Evolutionary conservation across 2,329 filamentous ascomycete species (phyloP).

Genomic region (Fonsecaea nubica): DNA sequence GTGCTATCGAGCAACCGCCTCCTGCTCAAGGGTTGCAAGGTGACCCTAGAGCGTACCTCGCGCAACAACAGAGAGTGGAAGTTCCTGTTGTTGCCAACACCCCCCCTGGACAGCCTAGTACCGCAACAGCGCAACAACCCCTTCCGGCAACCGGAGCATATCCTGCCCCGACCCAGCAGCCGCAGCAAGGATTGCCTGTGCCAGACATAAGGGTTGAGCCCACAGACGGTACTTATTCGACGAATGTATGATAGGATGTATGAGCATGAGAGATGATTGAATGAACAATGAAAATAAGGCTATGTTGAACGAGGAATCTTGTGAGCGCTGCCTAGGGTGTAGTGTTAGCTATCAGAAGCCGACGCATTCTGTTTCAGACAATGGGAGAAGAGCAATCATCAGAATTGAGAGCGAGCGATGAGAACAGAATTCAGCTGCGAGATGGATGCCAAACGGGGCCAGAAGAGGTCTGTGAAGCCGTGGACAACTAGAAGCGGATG

Average conservation of each 20-base stretch:
- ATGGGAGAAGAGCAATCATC: neutral
- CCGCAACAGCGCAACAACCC: conserved; percentile 16
- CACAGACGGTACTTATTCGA: conserved; percentile 25
- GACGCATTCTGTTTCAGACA: neutral
- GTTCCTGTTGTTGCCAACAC: conserved; percentile 7
- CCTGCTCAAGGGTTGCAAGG: conserved; percentile 23
- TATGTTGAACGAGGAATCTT: neutral
- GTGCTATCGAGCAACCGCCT: conserved; percentile 45
- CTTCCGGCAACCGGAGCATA: conserved; percentile 5
- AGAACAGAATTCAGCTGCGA: neutral
- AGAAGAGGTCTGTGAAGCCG: neutral
- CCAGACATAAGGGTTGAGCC: conserved; percentile 35
- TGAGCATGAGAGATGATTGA: conserved; percentile 4
- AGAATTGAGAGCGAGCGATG: neutral
- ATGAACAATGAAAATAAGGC: neutral
- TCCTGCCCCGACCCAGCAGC: conserved; percentile 24
- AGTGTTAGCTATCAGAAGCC: neutral
- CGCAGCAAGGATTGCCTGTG: conserved; percentile 22
- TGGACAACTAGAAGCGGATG: neutral
- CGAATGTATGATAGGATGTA: conserved; percentile 27
- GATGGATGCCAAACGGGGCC: neutral
- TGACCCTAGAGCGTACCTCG: conserved; percentile 31
- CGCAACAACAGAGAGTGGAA: conserved; percentile 27
- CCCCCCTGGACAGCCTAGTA: conserved; percentile 15
- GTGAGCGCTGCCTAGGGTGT: neutral